Percentiles rank a stretch among this genome's conserved stretches.
Conservation (phyloP, 106 monocot species). For the Amphibolis antarctica region DNA sequence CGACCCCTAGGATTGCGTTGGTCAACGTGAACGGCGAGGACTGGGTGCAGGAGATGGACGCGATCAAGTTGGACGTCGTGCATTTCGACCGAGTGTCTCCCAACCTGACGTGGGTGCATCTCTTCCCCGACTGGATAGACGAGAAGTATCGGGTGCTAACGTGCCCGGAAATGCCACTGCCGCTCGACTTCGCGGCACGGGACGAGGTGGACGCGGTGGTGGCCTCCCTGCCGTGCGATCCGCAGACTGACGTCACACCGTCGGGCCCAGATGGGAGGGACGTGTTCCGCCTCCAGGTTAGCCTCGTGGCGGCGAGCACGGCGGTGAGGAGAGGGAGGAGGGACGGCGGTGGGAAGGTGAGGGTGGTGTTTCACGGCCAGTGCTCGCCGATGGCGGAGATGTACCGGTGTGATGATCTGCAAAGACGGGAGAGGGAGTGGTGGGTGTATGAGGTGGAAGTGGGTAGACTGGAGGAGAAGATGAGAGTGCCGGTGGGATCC, state of each 20-base stretch:
- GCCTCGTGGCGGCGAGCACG: constrained; percentile 46
- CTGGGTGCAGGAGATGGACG: too few relatives aligned
- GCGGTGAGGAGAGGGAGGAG: constrained; percentile 36
- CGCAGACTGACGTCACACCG: too few relatives aligned
- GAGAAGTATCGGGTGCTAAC: too few relatives aligned
- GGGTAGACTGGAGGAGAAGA: constrained; percentile 48
- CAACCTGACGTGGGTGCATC: too few relatives aligned
- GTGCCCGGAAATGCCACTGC: too few relatives aligned
- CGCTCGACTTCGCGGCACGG: too few relatives aligned
- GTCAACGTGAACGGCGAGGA: too few relatives aligned
- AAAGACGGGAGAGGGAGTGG: constrained; percentile 49
- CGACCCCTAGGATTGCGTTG: too few relatives aligned
- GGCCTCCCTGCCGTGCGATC: too few relatives aligned
- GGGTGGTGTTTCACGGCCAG: constrained; percentile 37
- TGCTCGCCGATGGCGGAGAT: constrained; percentile 85
- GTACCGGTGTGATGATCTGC: constrained; percentile 59
- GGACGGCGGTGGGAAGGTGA: constrained; percentile 29
- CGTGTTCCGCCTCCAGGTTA: constrained; percentile 52
- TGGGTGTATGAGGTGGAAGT: constrained; percentile 57
- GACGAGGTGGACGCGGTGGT: constrained; percentile 53
- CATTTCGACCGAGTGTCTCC: too few relatives aligned
- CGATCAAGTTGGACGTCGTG: too few relatives aligned
- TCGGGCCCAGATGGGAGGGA: constrained; percentile 29
- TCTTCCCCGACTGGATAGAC: too few relatives aligned
- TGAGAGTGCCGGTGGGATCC: constrained; percentile 63